Evolutionary conservation across 768 basidiomycete genomes (phyloP).

Genomic region (Lanmaoa pseudosensibilis): DNA sequence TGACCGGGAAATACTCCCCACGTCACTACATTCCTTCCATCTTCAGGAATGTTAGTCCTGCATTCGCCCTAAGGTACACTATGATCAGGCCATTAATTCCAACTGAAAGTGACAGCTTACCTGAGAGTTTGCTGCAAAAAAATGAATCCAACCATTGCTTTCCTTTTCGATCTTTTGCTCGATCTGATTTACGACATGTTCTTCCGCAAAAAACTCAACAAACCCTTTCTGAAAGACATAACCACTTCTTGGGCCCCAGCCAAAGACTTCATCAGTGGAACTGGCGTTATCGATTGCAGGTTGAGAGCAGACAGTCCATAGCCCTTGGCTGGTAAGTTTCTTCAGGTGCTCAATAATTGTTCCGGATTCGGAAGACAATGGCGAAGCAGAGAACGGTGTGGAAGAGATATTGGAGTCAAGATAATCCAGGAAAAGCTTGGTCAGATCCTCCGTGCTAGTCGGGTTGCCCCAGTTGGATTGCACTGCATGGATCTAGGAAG

Average conservation of each 20-base stretch:
- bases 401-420: constrained; percentile 69
- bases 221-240: constrained; percentile 98
- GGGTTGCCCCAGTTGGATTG: constrained; percentile 75
- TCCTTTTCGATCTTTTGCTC: constrained; percentile 53
- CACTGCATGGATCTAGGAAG: constrained; percentile 55
- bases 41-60: constrained; percentile 74
- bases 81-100: neutral
- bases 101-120: constrained; percentile 40
- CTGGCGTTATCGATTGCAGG: constrained; percentile 83
- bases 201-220: constrained; percentile 90
- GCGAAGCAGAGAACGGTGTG: constrained; percentile 86
- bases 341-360: constrained; percentile 79
- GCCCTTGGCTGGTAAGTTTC: constrained; percentile 69
- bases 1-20: constrained; percentile 99
- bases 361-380: constrained; percentile 79
- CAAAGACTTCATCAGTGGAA: constrained; percentile 77
- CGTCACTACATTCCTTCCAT: constrained; percentile 90
- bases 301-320: constrained; percentile 98
- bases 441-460: constrained; percentile 64
- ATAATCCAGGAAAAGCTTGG: constrained; percentile 75
- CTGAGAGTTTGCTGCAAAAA: constrained; percentile 78
- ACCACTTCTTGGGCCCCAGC: constrained; percentile 91
- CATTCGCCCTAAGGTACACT: constrained; percentile 60
- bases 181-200: constrained; percentile 56
- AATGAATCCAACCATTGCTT: constrained; percentile 72